Evolutionary conservation across 768 basidiomycete genomes (phyloP).

Genomic region (Phanerochaete carnosa): DNA sequence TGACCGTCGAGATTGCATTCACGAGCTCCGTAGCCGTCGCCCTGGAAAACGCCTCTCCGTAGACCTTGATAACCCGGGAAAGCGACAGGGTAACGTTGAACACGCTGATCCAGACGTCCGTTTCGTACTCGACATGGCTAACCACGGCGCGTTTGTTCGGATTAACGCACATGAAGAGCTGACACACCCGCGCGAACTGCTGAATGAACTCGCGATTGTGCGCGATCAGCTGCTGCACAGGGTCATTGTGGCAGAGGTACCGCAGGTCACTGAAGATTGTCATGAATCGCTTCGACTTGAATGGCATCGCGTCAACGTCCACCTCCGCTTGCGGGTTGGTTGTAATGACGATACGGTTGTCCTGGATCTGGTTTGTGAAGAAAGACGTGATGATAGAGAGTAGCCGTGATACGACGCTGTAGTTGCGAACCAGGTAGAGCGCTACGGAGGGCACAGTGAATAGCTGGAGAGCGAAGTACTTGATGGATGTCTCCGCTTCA

Average conservation of each 20-base stretch:
- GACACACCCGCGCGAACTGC: conserved; percentile 74
- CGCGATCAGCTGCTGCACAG: conserved; percentile 78
- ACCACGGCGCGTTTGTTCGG: conserved; percentile 80
- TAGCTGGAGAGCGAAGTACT: conserved; percentile 88
- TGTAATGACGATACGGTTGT: conserved; percentile 57
- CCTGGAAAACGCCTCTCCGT: conserved; percentile 78
- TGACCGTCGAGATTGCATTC: conserved; percentile 62
- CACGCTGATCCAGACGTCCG: conserved; percentile 94
- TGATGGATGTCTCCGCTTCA: conserved; percentile 93
- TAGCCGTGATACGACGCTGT: conserved; percentile 71
- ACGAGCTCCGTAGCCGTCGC: conserved; percentile 58
- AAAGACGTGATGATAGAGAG: conserved; percentile 85
- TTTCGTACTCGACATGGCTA: conserved; percentile 93
- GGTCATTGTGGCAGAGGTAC: conserved; percentile 76
- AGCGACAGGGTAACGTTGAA: conserved; percentile 94
- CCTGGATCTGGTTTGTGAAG: conserved; percentile 86
- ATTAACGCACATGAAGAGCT: conserved; percentile 91
- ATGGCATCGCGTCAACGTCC: conserved; percentile 82
- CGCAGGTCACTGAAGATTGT: conserved; percentile 90
- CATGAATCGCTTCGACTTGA: conserved; percentile 96
- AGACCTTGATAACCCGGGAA: conserved; percentile 83
- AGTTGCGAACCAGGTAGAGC: conserved; percentile 68
- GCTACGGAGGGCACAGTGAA: conserved; percentile 91
- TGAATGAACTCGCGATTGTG: conserved; percentile 61
- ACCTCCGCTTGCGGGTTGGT: conserved; percentile 35